phyloP scores from a whole-genome alignment of 441 rosid genomes.

The Populus hybrid region DNA sequence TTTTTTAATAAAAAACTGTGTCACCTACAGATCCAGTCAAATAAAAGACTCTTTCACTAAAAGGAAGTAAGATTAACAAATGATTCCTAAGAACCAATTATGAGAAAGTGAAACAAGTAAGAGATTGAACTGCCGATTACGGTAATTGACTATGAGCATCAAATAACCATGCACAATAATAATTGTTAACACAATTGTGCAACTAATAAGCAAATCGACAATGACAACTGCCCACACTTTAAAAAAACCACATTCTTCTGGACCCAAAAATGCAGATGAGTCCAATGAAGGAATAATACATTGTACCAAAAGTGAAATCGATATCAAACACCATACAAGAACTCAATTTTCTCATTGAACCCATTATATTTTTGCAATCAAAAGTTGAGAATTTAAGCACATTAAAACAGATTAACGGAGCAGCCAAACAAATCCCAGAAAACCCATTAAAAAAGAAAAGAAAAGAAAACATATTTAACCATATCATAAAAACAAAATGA shows the following conservation, averaged over 20 bases:
- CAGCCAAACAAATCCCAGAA: no score
- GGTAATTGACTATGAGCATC: background rate
- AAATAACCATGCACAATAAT: background rate
- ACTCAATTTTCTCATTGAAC: no score
- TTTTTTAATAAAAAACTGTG: background rate
- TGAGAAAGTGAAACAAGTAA: background rate
- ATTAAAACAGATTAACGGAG: no score
- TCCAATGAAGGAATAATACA: background rate
- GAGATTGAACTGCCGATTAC: background rate
- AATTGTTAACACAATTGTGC: background rate
- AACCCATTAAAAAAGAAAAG: no score
- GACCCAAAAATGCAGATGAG: background rate
- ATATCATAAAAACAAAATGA: no score
- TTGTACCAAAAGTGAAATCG: background rate
- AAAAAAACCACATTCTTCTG: background rate
- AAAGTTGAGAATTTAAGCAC: no score
- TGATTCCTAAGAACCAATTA: background rate
- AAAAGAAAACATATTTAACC: no score
- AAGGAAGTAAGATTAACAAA: background rate
- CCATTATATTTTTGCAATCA: no score
- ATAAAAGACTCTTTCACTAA: background rate
- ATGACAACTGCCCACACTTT: background rate
- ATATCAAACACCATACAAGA: no score
- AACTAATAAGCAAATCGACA: background rate
- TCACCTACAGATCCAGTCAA: background rate